These are phyloP conservation scores for Yamadazyma spencermartinsiae DNA, from an alignment of 1,139 yeast genomes.

Conservation along the genomic window DNA sequence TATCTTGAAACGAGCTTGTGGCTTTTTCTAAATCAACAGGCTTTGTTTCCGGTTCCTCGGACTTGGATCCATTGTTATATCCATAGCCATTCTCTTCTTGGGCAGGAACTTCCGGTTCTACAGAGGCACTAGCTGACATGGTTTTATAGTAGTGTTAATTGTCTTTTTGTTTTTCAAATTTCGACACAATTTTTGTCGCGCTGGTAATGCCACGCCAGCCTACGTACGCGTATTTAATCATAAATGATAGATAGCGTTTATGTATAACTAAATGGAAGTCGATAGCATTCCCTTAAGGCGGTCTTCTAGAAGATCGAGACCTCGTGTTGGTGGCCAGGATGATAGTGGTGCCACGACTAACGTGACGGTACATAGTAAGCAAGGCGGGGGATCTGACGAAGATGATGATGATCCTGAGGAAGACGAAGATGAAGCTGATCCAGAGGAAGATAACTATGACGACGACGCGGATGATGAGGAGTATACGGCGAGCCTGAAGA, in stretches of 20 bases:
- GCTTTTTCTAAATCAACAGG: conserved; percentile 35
- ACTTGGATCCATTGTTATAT: conserved; percentile 12
- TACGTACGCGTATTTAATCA: too few species aligned
- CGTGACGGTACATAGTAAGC: too few species aligned
- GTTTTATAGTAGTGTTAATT: not conserved
- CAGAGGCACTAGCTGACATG: conserved; percentile 1
- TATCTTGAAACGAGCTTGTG: conserved; percentile 40
- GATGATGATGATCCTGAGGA: conserved; percentile 3
- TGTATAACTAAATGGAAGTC: not conserved
- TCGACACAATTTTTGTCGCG: too few species aligned
- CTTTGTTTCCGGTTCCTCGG: conserved; percentile 15
- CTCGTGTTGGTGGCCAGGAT: conserved; percentile 3
- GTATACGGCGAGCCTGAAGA: not conserved
- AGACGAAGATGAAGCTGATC: conserved; percentile 17
- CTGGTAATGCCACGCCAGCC: too few species aligned
- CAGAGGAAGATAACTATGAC: conserved; percentile 11
- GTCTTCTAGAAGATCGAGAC: not conserved
- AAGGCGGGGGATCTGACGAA: conserved; percentile 6
- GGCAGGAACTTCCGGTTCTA: conserved; percentile 8
- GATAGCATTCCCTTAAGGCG: not conserved
- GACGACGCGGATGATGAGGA: conserved; percentile 4
- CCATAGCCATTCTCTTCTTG: conserved; percentile 10
- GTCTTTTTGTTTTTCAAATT: not conserved
- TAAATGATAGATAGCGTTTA: too few species aligned
- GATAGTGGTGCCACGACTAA: conserved; percentile 1